These are phyloP conservation scores for Xerocomus potaroensis DNA, from an alignment of 768 basidiomycete genomes.

Conservation along the genomic window DNA sequence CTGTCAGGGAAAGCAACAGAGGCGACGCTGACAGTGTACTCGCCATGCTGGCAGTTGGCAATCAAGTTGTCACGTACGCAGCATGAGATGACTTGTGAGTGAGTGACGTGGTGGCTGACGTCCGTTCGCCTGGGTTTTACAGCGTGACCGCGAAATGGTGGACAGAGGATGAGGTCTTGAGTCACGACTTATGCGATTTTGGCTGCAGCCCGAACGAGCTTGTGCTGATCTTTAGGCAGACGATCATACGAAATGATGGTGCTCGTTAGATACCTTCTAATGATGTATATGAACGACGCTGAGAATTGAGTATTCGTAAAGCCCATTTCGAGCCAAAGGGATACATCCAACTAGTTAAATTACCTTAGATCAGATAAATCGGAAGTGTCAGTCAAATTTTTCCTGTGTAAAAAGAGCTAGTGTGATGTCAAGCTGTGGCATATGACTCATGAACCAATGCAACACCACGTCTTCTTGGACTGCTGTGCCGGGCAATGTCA, in stretches of 20 bases:
- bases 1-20: no score
- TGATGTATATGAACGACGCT: background rate
- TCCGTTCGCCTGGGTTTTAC: constrained; percentile 2
- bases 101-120: constrained; percentile 17
- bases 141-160: constrained; percentile 54
- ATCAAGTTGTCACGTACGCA: constrained; percentile 42
- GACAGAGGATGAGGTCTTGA: constrained; percentile 45
- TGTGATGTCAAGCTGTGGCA: no score
- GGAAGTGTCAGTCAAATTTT: background rate
- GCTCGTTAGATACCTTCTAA: constrained; percentile 33
- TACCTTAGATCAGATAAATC: background rate
- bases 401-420: background rate
- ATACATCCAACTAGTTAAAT: no score
- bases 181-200: background rate
- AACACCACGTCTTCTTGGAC: background rate
- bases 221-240: no score
- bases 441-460: no score
- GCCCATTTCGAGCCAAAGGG: background rate
- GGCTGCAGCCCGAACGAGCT: no score
- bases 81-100: constrained; percentile 52
- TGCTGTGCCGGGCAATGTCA: background rate
- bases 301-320: background rate
- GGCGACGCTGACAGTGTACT: no score
- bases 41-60: constrained; percentile 49
- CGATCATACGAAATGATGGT: constrained; percentile 57